Percentiles rank a stretch among this genome's conserved stretches.
phyloP scores from a whole-genome alignment of 2,329 filamentous ascomycete species.

The Alternaria triticimaculans region DNA sequence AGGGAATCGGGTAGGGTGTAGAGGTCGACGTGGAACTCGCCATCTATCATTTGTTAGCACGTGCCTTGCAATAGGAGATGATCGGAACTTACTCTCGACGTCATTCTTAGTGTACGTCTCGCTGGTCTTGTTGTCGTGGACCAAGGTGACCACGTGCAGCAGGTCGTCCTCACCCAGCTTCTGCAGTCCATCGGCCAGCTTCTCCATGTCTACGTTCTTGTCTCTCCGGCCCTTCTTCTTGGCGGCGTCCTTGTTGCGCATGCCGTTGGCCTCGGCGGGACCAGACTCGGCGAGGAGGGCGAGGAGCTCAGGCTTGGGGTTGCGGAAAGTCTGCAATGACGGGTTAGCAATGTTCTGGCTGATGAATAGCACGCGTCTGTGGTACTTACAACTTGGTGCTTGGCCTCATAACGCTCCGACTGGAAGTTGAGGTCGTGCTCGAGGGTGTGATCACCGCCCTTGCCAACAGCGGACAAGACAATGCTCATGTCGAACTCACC shows the following conservation, averaged over 20 bases:
- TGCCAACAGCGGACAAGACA: conserved; percentile 81
- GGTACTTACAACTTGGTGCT: conserved; percentile 71
- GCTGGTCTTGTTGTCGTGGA: conserved; percentile 93
- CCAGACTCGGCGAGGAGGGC: conserved; percentile 82
- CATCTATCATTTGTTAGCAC: conserved; percentile 63
- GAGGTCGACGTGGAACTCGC: conserved; percentile 97
- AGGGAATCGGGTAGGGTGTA: conserved; percentile 93
- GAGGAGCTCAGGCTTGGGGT: conserved; percentile 86
- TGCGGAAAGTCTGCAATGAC: conserved; percentile 74
- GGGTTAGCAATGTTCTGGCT: neutral
- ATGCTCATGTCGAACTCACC: conserved; percentile 97
- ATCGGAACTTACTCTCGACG: conserved; percentile 77
- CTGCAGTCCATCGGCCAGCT: conserved; percentile 88
- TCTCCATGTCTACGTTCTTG: conserved; percentile 87
- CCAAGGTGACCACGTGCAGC: conserved; percentile 93
- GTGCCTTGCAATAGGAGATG: neutral
- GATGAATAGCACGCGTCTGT: neutral
- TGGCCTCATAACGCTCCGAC: conserved; percentile 78
- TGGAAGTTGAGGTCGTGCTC: conserved; percentile 93
- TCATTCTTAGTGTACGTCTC: conserved; percentile 98
- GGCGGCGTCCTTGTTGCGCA: conserved; percentile 68
- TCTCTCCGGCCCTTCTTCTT: conserved; percentile 80
- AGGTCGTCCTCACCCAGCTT: conserved; percentile 92
- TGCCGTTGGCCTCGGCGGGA: conserved; percentile 69
- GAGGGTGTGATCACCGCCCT: conserved; percentile 80